phyloP scores from a whole-genome alignment of 805 yeast genomes.

The Candida railenensis region DNA sequence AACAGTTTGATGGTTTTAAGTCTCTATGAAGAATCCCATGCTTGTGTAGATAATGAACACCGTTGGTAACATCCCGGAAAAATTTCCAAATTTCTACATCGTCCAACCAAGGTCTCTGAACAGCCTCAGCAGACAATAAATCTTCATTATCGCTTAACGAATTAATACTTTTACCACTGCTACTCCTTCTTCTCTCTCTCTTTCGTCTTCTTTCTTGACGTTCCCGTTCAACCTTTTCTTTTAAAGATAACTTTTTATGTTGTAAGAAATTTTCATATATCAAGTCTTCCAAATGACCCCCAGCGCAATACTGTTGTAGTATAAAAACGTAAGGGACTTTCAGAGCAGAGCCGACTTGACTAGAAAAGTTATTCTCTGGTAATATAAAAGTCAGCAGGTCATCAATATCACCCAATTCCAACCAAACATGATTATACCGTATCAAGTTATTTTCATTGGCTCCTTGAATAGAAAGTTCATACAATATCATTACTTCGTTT shows the following conservation, averaged over 20 bases:
- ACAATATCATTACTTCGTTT: constrained; percentile 74
- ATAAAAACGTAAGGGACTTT: constrained; percentile 72
- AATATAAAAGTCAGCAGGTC: constrained; percentile 39
- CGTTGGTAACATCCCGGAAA: constrained; percentile 65
- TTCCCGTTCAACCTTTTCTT: constrained; percentile 27
- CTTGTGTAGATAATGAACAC: constrained; percentile 69
- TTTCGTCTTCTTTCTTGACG: constrained; percentile 19
- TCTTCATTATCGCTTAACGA: neutral
- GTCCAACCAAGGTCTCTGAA: constrained; percentile 34
- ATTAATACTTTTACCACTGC: constrained; percentile 4
- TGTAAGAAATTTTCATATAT: constrained; percentile 21
- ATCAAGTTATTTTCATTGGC: constrained; percentile 60
- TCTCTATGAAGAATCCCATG: constrained; percentile 85
- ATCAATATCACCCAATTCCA: constrained; percentile 62
- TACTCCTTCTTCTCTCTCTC: constrained; percentile 3
- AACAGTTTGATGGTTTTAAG: constrained; percentile 84
- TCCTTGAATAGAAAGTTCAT: constrained; percentile 44
- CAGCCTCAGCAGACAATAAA: neutral
- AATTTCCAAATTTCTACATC: constrained; percentile 66
- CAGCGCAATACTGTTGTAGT: constrained; percentile 83
- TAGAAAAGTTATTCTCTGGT: constrained; percentile 11
- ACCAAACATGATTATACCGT: constrained; percentile 89
- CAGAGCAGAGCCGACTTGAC: constrained; percentile 14
- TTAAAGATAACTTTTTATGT: constrained; percentile 20
- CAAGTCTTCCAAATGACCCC: constrained; percentile 80